Percentiles rank a stretch among this genome's conserved stretches.
Evolutionary conservation across 805 yeast genomes (phyloP).

Genomic region (Candida odintsovae): DNA sequence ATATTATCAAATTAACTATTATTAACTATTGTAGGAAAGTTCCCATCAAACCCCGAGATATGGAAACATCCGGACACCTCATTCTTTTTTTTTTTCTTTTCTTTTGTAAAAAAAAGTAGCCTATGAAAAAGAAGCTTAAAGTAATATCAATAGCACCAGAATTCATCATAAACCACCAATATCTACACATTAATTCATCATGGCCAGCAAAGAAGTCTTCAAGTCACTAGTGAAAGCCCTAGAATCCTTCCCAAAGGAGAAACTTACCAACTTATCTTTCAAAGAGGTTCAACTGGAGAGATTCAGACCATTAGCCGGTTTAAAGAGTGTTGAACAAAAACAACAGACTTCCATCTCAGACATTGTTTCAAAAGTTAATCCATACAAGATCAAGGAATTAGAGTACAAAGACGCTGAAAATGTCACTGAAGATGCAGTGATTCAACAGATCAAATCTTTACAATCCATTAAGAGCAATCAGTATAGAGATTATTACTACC

Average conservation of each 20-base stretch:
- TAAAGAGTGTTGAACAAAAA: conserved; percentile 34
- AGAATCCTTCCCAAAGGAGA: conserved; percentile 63
- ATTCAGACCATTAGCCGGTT: conserved; percentile 45
- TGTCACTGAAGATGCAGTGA: conserved; percentile 41
- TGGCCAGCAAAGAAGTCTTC: conserved; percentile 39
- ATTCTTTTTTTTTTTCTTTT: neutral
- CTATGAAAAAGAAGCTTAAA: neutral
- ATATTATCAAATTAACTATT: no score
- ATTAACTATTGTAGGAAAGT: no score
- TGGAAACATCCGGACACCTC: neutral
- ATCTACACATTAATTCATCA: neutral
- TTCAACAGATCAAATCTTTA: conserved; percentile 52
- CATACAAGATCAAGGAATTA: conserved; percentile 36
- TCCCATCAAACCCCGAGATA: no score
- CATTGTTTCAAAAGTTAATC: conserved; percentile 40
- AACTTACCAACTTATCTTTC: conserved; percentile 63
- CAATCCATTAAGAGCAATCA: conserved; percentile 54
- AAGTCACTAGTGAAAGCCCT: conserved; percentile 52
- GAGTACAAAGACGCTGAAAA: conserved; percentile 37
- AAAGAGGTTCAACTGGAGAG: conserved; percentile 59
- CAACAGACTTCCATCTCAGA: conserved; percentile 31
- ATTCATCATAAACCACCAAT: neutral
- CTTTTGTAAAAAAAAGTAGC: no score
- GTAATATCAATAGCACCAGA: neutral
- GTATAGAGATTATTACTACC: conserved; percentile 55